phyloP scores from a whole-genome alignment of 2,329 filamentous ascomycete genomes.

The Grosmannia clavigera region DNA sequence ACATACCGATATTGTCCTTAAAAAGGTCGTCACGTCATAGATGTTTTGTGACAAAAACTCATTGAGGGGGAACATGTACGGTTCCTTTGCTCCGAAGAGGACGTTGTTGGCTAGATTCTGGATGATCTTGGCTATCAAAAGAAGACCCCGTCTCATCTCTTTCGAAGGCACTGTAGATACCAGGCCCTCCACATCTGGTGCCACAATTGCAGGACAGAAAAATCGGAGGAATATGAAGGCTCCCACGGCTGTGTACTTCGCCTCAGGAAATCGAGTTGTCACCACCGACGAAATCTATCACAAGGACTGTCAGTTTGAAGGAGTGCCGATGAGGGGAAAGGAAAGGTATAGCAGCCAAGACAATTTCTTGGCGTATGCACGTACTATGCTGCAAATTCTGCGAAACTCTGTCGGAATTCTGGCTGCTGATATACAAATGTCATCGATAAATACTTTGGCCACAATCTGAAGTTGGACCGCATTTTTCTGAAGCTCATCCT shows the following conservation, averaged over 20 bases:
- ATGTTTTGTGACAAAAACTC: slow-evolving; percentile 58
- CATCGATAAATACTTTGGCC: slow-evolving; percentile 59
- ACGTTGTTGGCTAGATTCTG: slow-evolving; percentile 63
- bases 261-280: slow-evolving; percentile 50
- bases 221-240: slow-evolving; percentile 61
- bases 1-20: slow-evolving; percentile 54
- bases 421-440: slow-evolving; percentile 51
- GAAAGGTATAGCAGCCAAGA: no score
- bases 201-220: slow-evolving; percentile 61
- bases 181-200: slow-evolving; percentile 55
- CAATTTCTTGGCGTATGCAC: not conserved
- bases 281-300: slow-evolving; percentile 49
- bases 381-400: slow-evolving; percentile 50
- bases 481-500: slow-evolving; percentile 54
- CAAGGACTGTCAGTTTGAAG: no score
- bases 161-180: slow-evolving; percentile 49
- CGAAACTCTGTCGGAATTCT: slow-evolving; percentile 52
- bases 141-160: slow-evolving; percentile 54
- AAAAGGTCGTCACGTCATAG: slow-evolving; percentile 52
- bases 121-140: slow-evolving; percentile 59
- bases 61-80: slow-evolving; percentile 60
- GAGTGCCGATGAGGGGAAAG: no score
- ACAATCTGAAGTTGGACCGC: slow-evolving; percentile 53
- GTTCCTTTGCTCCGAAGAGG: slow-evolving; percentile 58
- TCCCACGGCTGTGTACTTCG: slow-evolving; percentile 60